Percentiles rank a stretch among this genome's conserved stretches.
These are phyloP conservation scores for Pichia kluyveri DNA, from an alignment of 805 yeast species.

Conservation along the genomic window DNA sequence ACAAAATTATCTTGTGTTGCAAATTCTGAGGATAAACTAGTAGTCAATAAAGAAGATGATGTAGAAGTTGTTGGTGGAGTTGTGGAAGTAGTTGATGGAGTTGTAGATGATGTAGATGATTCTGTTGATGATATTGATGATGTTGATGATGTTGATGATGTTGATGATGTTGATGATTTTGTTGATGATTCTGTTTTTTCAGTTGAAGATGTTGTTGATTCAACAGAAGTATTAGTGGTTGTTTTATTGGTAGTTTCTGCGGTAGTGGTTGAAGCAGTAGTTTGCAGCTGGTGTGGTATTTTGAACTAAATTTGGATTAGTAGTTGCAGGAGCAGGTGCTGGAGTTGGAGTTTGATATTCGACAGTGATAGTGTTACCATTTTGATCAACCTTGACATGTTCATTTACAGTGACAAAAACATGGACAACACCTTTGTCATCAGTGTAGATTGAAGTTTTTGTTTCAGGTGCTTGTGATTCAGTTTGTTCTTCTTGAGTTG, in stretches of 20 bases:
- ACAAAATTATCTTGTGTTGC: background rate
- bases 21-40: no score
- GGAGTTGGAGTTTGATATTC: background rate
- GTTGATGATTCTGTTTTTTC: no score
- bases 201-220: no score
- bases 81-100: background rate
- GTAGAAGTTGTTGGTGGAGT: background rate
- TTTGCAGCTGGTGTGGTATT: background rate
- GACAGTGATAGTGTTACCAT: conserved; percentile 7
- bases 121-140: no score
- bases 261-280: background rate
- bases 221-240: no score
- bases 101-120: background rate
- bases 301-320: background rate
- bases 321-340: background rate
- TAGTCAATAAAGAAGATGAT: background rate
- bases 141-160: background rate
- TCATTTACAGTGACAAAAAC: background rate
- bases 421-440: background rate
- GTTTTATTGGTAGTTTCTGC: no score
- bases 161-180: background rate
- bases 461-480: no score
- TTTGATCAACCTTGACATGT: background rate
- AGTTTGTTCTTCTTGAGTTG: no score
- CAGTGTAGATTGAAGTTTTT: background rate